A percentile compares a stretch with the other conserved stretches of the same genome.
Evolutionary conservation across 805 yeast genomes (phyloP).

Genomic region (Yamadazyma takamatsuzukensis): DNA sequence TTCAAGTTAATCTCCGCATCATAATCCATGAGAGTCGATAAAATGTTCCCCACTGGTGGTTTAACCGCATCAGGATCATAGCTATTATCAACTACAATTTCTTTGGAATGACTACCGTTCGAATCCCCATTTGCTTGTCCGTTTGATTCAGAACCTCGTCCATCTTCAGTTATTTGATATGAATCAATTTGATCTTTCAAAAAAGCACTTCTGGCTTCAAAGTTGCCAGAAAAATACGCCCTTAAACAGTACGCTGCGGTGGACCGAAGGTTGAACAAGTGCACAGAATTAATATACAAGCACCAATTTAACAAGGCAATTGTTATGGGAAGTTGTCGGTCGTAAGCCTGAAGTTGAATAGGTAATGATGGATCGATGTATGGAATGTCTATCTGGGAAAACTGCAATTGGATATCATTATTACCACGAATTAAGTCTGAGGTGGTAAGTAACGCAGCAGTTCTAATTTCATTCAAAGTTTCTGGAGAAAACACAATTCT

Average conservation of each 20-base stretch:
- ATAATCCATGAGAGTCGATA: conserved; percentile 69
- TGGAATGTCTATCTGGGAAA: conserved; percentile 87
- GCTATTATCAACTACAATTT: neutral
- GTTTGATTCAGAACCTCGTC: conserved; percentile 1
- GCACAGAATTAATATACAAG: conserved; percentile 73
- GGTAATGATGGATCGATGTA: conserved; percentile 74
- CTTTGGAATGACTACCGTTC: neutral
- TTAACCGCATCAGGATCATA: conserved; percentile 5
- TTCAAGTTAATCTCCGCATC: conserved; percentile 63
- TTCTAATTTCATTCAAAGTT: conserved; percentile 64
- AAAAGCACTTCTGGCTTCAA: conserved; percentile 58
- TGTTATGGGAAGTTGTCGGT: conserved; percentile 58
- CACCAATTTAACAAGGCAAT: conserved; percentile 82
- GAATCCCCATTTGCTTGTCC: conserved; percentile 1
- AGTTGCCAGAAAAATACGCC: conserved; percentile 64
- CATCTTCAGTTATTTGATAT: conserved; percentile 21
- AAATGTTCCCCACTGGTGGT: conserved; percentile 54
- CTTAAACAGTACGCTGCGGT: conserved; percentile 66
- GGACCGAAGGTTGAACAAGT: conserved; percentile 74
- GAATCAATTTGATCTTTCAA: conserved; percentile 60
- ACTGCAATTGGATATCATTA: conserved; percentile 60
- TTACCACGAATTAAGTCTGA: conserved; percentile 75
- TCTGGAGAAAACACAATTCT: conserved; percentile 65
- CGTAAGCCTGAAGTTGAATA: conserved; percentile 32
- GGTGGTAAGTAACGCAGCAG: conserved; percentile 65